These are phyloP conservation scores for Fraxinus sp. DNA, from an alignment of 305 asterid species.

Conservation along the genomic window DNA sequence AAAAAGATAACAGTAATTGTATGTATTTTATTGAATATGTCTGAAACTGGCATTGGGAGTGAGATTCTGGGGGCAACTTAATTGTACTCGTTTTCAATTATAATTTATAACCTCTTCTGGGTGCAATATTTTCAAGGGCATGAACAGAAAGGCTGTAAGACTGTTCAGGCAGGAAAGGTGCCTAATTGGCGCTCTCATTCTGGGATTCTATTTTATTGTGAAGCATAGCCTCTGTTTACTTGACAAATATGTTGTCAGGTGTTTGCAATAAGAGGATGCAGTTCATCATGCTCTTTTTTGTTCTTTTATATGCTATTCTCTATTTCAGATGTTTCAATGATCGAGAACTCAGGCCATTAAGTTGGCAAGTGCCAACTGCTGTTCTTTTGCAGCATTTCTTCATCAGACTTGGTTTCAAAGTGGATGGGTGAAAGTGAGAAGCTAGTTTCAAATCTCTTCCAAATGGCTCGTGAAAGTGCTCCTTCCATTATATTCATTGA, in stretches of 20 bases:
- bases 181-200: neutral
- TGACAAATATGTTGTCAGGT: slow-evolving; percentile 3
- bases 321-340: slow-evolving; percentile 23
- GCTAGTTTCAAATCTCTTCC: slow-evolving; percentile 91
- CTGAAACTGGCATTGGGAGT: neutral
- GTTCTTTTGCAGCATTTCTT: slow-evolving; percentile 71
- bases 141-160: neutral
- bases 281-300: neutral
- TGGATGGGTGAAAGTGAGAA: slow-evolving; percentile 99
- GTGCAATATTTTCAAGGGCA: neutral
- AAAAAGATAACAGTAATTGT: neutral
- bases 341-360: slow-evolving; percentile 37
- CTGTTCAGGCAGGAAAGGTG: neutral
- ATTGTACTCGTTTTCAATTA: neutral
- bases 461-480: slow-evolving; percentile 97
- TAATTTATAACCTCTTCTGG: neutral
- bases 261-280: neutral
- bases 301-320: slow-evolving; percentile 4
- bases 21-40: neutral
- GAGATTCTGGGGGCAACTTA: neutral
- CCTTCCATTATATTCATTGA: slow-evolving; percentile 90
- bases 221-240: slow-evolving; percentile 13
- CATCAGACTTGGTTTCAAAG: slow-evolving; percentile 94
- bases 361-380: slow-evolving; percentile 70
- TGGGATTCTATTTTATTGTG: slow-evolving; percentile 1